Percentiles rank a stretch among this genome's conserved stretches.
These are phyloP conservation scores for Penicillium sp. DNA, from an alignment of 2,329 filamentous ascomycete species.

Conservation along the genomic window DNA sequence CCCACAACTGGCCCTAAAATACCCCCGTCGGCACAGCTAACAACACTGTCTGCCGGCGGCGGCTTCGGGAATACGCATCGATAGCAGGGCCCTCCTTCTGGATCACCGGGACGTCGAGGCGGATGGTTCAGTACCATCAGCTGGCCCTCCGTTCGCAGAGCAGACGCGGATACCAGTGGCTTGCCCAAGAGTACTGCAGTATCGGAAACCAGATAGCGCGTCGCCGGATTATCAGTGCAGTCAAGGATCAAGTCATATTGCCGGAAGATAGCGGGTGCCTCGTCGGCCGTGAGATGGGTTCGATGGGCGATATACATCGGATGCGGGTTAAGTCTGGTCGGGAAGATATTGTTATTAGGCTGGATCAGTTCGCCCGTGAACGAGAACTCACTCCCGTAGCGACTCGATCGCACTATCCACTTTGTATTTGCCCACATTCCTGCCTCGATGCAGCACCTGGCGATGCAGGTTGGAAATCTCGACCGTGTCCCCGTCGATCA, in stretches of 20 bases:
- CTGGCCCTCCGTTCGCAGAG: constrained; percentile 84
- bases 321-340: constrained; percentile 66
- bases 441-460: constrained; percentile 76
- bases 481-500: constrained; percentile 84
- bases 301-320: constrained; percentile 62
- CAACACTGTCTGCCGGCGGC: constrained; percentile 75
- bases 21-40: constrained; percentile 88
- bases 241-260: constrained; percentile 83
- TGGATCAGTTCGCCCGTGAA: too few species aligned
- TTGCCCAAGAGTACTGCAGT: constrained; percentile 75
- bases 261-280: constrained; percentile 64
- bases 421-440: constrained; percentile 70
- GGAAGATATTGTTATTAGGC: too few species aligned
- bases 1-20: constrained; percentile 91
- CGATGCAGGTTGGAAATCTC: constrained; percentile 90
- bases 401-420: constrained; percentile 70
- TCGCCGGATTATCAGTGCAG: constrained; percentile 90
- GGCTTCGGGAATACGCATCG: constrained; percentile 87
- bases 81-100: constrained; percentile 77
- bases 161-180: constrained; percentile 83
- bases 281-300: constrained; percentile 64
- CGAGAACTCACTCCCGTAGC: constrained; percentile 52
- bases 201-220: constrained; percentile 90
- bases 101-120: constrained; percentile 57
- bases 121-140: constrained; percentile 85